Evolutionary conservation across 345 rosid genomes (phyloP), one percentile per base, ranked within the genome.

Genomic region (Populus simonii): DNA sequence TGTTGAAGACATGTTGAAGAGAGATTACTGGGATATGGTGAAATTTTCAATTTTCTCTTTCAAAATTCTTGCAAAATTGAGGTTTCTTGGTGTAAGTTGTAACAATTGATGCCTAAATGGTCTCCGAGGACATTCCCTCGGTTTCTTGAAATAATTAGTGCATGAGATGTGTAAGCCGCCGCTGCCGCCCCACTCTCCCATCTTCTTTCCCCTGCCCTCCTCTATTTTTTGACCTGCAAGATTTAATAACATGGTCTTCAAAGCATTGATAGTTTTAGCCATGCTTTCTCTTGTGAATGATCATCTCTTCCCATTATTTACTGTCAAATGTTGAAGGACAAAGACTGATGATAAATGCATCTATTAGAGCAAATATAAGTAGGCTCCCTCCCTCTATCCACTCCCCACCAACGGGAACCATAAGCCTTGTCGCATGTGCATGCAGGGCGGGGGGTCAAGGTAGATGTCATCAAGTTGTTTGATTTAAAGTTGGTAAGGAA

Each of bases 31-130:
- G 13, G 36, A 35, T 23, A 22, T 25, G 12, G 59, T 39, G 16
- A 12, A 23, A 66, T 76, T 68, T 68, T 75, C 33, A 66, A 17
- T 66, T 33, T 33, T 33, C 49, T 68, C 38, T 35, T 76, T 39
- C 55, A 39, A n/a, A 76, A 69, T 68, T 53, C 78, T 57, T 57
- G 1, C 25, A 67, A 67, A 20, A 57, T 33, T 27, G 78, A 71
- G 65, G 22, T 27, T 43, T 31, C 23, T 29, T 45, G 71, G 59
- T 31, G 45, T 22, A 33, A 25, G 65, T 4, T 72, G 55, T 15
- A 43, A 27, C 70, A 18, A 29, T 41, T 63, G 61, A 20, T 20
- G 22, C 17, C 8, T 53, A 11, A 2, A 51, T 7, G 33, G 16
- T 6, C 43, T 15, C n/a, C 2, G 70, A 36, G 36, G 68, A 18